phyloP scores from a whole-genome alignment of 352 stramenopile genomes.

The Phytophthora colocasiae region DNA sequence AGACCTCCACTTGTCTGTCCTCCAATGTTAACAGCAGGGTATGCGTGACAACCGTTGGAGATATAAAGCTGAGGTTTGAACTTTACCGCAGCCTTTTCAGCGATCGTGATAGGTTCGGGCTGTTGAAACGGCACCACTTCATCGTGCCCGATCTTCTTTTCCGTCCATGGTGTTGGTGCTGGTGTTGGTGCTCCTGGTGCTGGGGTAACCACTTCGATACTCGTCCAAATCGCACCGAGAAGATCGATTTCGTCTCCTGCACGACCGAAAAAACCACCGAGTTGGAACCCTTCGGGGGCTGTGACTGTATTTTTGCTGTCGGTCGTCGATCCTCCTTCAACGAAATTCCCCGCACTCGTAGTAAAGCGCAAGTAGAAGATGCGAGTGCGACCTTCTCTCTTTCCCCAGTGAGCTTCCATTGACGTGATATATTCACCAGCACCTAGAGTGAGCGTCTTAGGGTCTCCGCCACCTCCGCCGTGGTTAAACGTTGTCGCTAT shows the following conservation, averaged over 20 bases:
- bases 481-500: slow-evolving; percentile 6
- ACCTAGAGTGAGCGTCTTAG: slow-evolving; percentile 13
- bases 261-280: slow-evolving; percentile 18
- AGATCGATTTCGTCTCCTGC: slow-evolving; percentile 18
- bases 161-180: slow-evolving; percentile 9
- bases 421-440: slow-evolving; percentile 14
- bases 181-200: slow-evolving; percentile 1
- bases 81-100: slow-evolving; percentile 6
- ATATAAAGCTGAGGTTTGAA: slow-evolving; percentile 18
- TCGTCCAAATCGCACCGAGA: slow-evolving; percentile 20
- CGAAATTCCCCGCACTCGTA: slow-evolving; percentile 14
- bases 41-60: slow-evolving; percentile 4
- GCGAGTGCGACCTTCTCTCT: slow-evolving; percentile 9
- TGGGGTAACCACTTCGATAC: slow-evolving; percentile 2
- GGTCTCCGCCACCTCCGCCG: slow-evolving; percentile 4
- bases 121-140: slow-evolving; percentile 7
- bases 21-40: slow-evolving; percentile 7
- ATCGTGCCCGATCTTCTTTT: slow-evolving; percentile 10
- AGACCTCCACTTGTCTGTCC: slow-evolving; percentile 12
- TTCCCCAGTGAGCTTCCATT: slow-evolving; percentile 15
- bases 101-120: slow-evolving; percentile 4
- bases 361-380: slow-evolving; percentile 24
- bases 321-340: slow-evolving; percentile 12
- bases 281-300: slow-evolving; percentile 13
- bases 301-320: slow-evolving; percentile 7